Evolutionary conservation across 2,329 filamentous ascomycete genomes (phyloP).

Genomic region (Chaetomium strumarium): DNA sequence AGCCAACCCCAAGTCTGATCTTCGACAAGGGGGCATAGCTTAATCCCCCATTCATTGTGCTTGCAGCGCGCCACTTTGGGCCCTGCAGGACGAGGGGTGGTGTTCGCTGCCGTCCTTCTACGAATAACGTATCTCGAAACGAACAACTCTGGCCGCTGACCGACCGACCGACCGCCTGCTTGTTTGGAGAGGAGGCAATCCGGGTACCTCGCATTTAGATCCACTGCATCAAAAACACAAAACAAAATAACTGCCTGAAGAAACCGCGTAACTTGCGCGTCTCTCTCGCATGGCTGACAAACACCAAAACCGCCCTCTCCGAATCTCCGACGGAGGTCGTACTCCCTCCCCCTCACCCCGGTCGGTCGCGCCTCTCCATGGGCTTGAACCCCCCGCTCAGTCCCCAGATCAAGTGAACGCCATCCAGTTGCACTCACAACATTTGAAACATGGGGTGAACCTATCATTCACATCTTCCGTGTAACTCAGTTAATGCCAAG

Average conservation of each 20-base stretch:
- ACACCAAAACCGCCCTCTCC: neutral
- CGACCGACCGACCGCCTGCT: neutral
- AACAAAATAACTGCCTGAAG: neutral
- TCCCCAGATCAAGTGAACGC: slow-evolving; percentile 1
- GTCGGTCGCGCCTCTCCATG: too few relatives aligned
- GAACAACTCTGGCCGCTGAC: neutral
- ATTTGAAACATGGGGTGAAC: slow-evolving; percentile 1
- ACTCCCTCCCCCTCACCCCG: neutral
- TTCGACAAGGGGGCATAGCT: slow-evolving; percentile 14
- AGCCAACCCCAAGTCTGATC: slow-evolving; percentile 15
- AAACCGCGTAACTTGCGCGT: neutral
- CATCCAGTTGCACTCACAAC: neutral
- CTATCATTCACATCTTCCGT: neutral
- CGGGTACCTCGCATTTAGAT: slow-evolving; percentile 11
- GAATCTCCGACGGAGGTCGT: too few relatives aligned
- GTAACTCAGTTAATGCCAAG: neutral
- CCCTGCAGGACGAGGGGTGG: slow-evolving; percentile 11
- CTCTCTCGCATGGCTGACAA: neutral
- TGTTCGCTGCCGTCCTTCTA: neutral
- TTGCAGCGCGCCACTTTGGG: neutral
- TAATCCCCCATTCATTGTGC: neutral
- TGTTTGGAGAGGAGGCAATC: neutral
- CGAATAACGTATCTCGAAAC: slow-evolving; percentile 5
- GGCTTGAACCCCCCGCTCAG: too few relatives aligned
- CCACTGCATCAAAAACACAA: slow-evolving; percentile 3